Evolutionary conservation across 1,284 basidiomycete species (phyloP).

Genomic region (Pascua sp.): DNA sequence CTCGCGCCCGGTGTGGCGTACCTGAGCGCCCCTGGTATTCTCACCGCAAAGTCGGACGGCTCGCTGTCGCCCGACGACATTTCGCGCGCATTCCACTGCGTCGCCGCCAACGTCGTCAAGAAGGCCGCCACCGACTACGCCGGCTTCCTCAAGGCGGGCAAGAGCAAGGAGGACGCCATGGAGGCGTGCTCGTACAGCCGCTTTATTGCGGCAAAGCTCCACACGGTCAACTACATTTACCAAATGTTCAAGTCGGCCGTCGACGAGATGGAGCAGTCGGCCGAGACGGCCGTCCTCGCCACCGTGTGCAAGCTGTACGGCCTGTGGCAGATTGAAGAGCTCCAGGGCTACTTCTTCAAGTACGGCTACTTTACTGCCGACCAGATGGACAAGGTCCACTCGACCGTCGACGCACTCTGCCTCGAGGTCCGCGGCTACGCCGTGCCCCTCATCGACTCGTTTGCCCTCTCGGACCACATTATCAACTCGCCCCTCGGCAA

Average conservation of each 20-base stretch:
- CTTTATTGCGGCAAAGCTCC: constrained; percentile 56
- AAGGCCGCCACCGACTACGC: constrained; percentile 55
- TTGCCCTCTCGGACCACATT: constrained; percentile 57
- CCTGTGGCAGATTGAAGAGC: constrained; percentile 59
- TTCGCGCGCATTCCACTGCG: constrained; percentile 53
- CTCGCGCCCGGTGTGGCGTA: constrained; percentile 54
- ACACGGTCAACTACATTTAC: constrained; percentile 46
- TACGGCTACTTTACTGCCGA: constrained; percentile 51
- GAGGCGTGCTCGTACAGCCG: constrained; percentile 56
- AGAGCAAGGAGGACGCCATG: constrained; percentile 55
- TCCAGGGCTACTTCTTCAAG: constrained; percentile 56
- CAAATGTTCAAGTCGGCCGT: constrained; percentile 47
- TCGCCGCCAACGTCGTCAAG: constrained; percentile 56
- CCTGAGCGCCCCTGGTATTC: constrained; percentile 49
- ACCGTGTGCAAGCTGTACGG: constrained; percentile 51
- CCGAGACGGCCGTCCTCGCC: constrained; percentile 43
- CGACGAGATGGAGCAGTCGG: constrained; percentile 20
- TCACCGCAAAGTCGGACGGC: constrained; percentile 51
- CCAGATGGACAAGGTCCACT: constrained; percentile 52
- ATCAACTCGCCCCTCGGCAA: constrained; percentile 58
- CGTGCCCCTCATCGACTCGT: constrained; percentile 55
- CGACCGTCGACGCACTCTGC: constrained; percentile 53
- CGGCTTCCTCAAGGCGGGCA: constrained; percentile 49
- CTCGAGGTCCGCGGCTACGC: constrained; percentile 52
- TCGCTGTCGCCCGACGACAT: constrained; percentile 53